Evolutionary conservation across 352 stramenopile genomes (phyloP), one percentile per base, ranked within the genome.

Genomic region (Plasmopara halstedii): DNA sequence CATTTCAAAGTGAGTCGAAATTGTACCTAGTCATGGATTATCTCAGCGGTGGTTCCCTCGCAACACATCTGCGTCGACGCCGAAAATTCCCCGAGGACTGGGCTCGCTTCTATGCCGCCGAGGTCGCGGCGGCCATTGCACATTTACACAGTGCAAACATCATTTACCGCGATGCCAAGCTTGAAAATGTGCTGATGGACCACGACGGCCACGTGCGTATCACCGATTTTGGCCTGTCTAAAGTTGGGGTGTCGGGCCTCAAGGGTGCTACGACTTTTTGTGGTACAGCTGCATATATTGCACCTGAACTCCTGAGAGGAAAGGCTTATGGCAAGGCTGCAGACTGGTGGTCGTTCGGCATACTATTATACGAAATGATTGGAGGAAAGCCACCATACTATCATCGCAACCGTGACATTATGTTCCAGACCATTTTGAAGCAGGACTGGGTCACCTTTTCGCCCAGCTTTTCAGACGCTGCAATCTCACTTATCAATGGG

Each of bases 301-400:
- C 89, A 1, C 89, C 89, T 20, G 89, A 97, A 55, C 51, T 97
- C 34, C 64, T 97, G 23, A 88, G 80, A 59, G 86, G 88, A 38
- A 83, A 94, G 35, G 46, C 70, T 42, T 97, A 98, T 58, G 85
- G 86, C 40, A 86, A 90, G 53, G 82, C 85, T 36, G 91, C 95
- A 7, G 92, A 98, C 56, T 98, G 88, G 89, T 98, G 92, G 92
- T 94, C 79, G 2, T 96, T 97, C 48, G 92, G 92, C 40, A 95
- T 93, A 27, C 39, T 98, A 46, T 59, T 98, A n/a, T 98, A 96
- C 67, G 90, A 97, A 55, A 97, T 98, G 90, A 94, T 97, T 40
- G 94, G 83, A 21, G 90, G 89, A 45, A 91, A 93, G 54, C 83
- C 83, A 14, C 84, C 84, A 46, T 94, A 94, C 56, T 95, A 95